phyloP scores from a whole-genome alignment of 192 early-diverging fungal genomes.

The Coemansia sp. region DNA sequence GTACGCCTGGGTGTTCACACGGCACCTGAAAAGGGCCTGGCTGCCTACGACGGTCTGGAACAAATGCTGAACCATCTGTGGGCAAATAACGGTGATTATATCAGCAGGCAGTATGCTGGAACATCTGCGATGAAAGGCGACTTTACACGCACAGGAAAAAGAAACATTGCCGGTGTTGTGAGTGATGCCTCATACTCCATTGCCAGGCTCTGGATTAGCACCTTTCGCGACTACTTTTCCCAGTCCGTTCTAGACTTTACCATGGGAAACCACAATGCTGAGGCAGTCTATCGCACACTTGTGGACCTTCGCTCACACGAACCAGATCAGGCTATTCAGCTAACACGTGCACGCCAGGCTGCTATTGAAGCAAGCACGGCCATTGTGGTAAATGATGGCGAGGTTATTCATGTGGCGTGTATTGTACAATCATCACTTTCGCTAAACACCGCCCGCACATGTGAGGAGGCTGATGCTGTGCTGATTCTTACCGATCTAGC shows the following conservation, averaged over 20 bases:
- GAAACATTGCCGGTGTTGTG: conserved; percentile 71
- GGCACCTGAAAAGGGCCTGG: conserved; percentile 65
- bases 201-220: conserved; percentile 73
- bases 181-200: conserved; percentile 78
- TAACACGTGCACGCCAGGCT: conserved; percentile 24
- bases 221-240: conserved; percentile 72
- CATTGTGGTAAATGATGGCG: conserved; percentile 67
- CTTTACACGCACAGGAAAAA: conserved; percentile 74
- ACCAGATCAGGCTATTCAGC: conserved; percentile 36
- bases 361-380: conserved; percentile 58
- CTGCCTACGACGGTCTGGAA: conserved; percentile 66
- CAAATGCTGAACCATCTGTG: conserved; percentile 66
- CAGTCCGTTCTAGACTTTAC: conserved; percentile 55
- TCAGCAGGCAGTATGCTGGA: conserved; percentile 75
- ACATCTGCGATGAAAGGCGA: conserved; percentile 79
- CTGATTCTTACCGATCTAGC: conserved; percentile 64
- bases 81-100: conserved; percentile 82
- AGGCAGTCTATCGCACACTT: conserved; percentile 44
- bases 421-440: conserved; percentile 62
- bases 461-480: conserved; percentile 64
- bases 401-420: conserved; percentile 62
- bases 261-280: conserved; percentile 35
- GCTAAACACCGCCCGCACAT: conserved; percentile 49
- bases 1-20: conserved; percentile 67
- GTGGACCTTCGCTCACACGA: conserved; percentile 49